A percentile compares a stretch with the other conserved stretches of the same genome.
Evolutionary conservation across 371 early-diverging fungal genomes (phyloP).

Genomic region (Syncephalastrum racemosum): DNA sequence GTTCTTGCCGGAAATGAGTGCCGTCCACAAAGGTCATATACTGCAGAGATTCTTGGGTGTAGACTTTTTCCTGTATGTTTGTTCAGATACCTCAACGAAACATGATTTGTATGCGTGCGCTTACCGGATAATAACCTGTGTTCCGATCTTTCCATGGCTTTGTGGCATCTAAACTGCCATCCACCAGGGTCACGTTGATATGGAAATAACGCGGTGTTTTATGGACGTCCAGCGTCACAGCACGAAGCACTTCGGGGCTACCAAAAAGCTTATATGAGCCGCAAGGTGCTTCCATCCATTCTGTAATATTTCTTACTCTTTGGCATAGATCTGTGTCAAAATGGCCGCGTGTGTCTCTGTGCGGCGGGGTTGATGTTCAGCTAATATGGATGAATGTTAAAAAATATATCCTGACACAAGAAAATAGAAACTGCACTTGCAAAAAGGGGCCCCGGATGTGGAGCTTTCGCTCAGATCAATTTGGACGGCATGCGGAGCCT

Average conservation of each 20-base stretch:
- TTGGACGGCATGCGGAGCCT: no score
- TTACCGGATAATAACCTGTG: constrained; percentile 6
- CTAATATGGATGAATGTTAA: no score
- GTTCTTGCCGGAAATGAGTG: constrained; percentile 36
- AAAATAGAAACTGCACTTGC: no score
- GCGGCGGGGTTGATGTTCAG: no score
- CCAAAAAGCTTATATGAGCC: no score
- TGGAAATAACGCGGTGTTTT: constrained; percentile 11
- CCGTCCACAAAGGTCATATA: constrained; percentile 37
- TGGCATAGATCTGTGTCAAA: no score
- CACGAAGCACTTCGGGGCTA: constrained; percentile 12
- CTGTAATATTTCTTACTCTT: no score
- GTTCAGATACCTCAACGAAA: not conserved
- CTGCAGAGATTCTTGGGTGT: constrained; percentile 28
- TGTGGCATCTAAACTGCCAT: constrained; percentile 4
- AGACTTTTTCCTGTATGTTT: constrained; percentile 22
- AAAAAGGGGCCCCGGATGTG: no score
- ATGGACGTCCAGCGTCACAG: constrained; percentile 13
- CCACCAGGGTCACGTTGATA: constrained; percentile 9
- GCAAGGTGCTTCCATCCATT: no score
- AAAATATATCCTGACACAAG: no score
- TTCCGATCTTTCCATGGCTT: constrained; percentile 6
- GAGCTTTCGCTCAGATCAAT: no score
- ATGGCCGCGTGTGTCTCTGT: no score
- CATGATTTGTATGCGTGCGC: not conserved